Percentiles rank a stretch among this genome's conserved stretches.
phyloP scores from a whole-genome alignment of 176 grass and related monocot species.

The Carex pumila region DNA sequence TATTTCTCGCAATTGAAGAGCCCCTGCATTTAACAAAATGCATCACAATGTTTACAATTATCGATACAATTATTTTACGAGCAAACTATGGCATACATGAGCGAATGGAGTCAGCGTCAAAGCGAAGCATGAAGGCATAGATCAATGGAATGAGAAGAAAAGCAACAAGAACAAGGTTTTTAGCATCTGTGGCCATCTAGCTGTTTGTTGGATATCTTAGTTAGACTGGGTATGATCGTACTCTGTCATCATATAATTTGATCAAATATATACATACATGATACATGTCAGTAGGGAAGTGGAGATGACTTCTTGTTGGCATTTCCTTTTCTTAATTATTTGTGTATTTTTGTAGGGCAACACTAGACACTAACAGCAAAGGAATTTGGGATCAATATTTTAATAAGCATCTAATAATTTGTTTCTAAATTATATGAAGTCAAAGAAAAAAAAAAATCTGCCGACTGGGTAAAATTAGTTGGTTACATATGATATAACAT shows the following conservation, averaged over 20 bases:
- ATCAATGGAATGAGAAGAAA: slow-evolving; percentile 16
- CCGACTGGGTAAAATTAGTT: background rate
- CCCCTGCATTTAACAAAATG: slow-evolving; percentile 12
- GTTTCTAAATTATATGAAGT: background rate
- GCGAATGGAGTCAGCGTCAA: background rate
- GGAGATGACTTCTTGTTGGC: slow-evolving; percentile 15
- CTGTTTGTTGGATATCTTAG: background rate
- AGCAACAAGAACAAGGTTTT: background rate
- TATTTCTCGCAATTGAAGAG: background rate
- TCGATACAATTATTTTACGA: background rate
- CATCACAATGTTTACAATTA: background rate
- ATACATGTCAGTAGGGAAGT: background rate
- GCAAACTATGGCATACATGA: background rate
- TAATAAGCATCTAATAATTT: background rate
- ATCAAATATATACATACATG: slow-evolving; percentile 18
- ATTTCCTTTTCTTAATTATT: slow-evolving; percentile 12
- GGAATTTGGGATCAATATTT: slow-evolving; percentile 1
- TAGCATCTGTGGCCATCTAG: slow-evolving; percentile 12
- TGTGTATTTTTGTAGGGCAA: slow-evolving; percentile 8
- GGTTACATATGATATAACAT: background rate
- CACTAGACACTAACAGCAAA: background rate
- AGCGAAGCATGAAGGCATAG: slow-evolving; percentile 3
- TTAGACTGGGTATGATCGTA: background rate
- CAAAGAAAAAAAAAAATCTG: background rate
- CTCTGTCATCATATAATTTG: background rate